Base-by-base conservation (phyloP, 441 rosid genomes). In the Pelargonium cotyledonis region DNA sequence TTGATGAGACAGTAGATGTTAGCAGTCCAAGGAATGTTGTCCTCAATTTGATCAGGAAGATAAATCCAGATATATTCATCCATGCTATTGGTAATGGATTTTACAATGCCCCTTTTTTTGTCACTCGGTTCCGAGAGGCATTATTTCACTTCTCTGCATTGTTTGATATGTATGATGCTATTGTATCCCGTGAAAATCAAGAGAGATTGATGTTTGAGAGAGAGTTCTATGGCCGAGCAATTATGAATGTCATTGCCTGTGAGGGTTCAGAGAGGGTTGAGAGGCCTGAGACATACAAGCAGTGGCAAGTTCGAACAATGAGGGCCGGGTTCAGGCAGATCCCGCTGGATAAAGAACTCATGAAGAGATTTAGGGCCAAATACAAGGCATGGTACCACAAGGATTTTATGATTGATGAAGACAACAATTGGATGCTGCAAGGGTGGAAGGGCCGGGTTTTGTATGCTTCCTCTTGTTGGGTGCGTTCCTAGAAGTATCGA, bases 261-360 rank as follows among this genome's bases (percentile, higher is more conserved):
- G 74, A 71, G 43, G 74, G 70, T 18, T 5, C 43, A 12, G 74
- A 71, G 65, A 47, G 53, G 61, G 19, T 55, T 15, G 61, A 55
- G 61, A 55, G 61, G 19, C 61, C 61, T 8, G 61, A 72, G 66
- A 53, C 70, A 18, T 57, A 72, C 44, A 72, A 66, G 23, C 75
- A 66, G 61, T 72, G 75, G 75, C 75, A 72, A 46, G 41, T 44
- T n/a, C 70, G 70, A n/a, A 69, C 40, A 14, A 11, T 31, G 35
- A 72, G 66, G 55, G 75, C 75, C 2, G 75, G 75, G 41, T 72
- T 72, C 53, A 72, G 31, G 75, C 75, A 72, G 35, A 66, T 66
- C 7, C 70, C 70, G 6, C 38, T 60, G 31, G 46, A 67, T 16
- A 35, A 43, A 43, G 44, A 41, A 15, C 47, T 67, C 8, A 44